Evolutionary conservation across 192 early-diverging fungal species (phyloP), one percentile per base, ranked within the genome.

Genomic region (Phlyctochytrium planicorne): DNA sequence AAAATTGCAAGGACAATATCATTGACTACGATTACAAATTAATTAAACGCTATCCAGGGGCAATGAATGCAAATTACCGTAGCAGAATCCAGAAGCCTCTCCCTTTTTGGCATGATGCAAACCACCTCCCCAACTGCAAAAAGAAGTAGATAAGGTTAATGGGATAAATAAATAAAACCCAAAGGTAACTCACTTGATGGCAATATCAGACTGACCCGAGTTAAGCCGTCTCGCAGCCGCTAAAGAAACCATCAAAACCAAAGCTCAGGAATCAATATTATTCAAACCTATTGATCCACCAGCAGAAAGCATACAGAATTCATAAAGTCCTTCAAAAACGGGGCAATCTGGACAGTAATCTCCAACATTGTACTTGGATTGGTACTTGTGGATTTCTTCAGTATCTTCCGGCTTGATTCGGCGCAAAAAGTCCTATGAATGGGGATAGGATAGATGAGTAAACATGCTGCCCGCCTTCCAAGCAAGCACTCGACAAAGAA

Each of bases 11-110:
- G 81, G 1, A 96, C 95, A 71, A 96, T 94, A 70, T 99, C 97
- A 70, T 99, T 98, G 6, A 98, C 91, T 71, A 37, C 10, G 20
- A 37, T 17, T 40, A 36, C 34, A 25, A 30, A 30, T 16, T 37
- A 30, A 30, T 31, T 14, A 66, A 66, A 59, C 20, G 25, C 25
- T 10, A 59, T 62, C 36, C 29, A 4, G 6, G 60, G 52, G 6
- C 36, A 30, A 65, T 17, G 27, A 3, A 59, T 59, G 30, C 16
- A 16, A 0, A 0, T 61, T 34, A 71, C 69, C 69, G 75, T 95
- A 99, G 74, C 97, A 99, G 69, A 98, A 99, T 2, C 97, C 97
- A 33, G 91, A 90, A 1, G 97, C 97, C 63, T 93, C 91, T 57
- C 77, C 79, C 37, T 90, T 86, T 59, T 92, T 91, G 6, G 91